Evolutionary conservation across 345 rosid genomes (phyloP).

Genomic region (Corchorus capsularis): DNA sequence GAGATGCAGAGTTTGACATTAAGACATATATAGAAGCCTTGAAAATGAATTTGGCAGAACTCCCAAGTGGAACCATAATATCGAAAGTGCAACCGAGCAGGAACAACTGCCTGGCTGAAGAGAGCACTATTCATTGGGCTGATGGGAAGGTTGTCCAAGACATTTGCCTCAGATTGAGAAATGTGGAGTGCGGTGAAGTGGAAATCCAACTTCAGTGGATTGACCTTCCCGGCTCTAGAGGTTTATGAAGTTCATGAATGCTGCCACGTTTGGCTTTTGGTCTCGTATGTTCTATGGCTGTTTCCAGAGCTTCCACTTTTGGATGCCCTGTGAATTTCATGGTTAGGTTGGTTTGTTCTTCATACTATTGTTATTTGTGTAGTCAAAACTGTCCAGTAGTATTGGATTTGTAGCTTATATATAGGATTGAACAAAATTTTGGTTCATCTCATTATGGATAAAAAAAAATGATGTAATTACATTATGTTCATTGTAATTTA

Average conservation of each 20-base stretch:
- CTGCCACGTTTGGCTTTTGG: not conserved
- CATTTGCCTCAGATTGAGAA: conserved; percentile 63
- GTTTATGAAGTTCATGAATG: conserved; percentile 32
- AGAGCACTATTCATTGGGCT: conserved; percentile 47
- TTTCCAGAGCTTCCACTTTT: not conserved
- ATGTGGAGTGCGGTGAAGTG: conserved; percentile 90
- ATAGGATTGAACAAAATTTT: conserved; percentile 18
- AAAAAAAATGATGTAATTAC: not conserved
- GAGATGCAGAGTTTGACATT: conserved; percentile 82
- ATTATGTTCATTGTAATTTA: not conserved
- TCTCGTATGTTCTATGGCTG: not conserved
- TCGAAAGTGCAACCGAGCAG: conserved; percentile 53
- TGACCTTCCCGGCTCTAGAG: conserved; percentile 72
- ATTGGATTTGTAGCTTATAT: conserved; percentile 7
- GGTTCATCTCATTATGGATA: conserved; percentile 8
- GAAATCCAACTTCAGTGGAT: conserved; percentile 90
- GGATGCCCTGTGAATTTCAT: not conserved
- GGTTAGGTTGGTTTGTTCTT: conserved; percentile 12
- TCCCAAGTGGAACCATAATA: conserved; percentile 68
- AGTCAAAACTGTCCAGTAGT: not conserved
- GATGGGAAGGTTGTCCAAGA: conserved; percentile 66
- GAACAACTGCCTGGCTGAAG: conserved; percentile 71
- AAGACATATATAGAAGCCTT: conserved; percentile 62
- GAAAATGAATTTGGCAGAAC: conserved; percentile 48
- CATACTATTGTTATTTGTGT: not conserved